Base-by-base conservation (phyloP, 176 grass and related monocot genomes). In the Leersia perrieri region DNA sequence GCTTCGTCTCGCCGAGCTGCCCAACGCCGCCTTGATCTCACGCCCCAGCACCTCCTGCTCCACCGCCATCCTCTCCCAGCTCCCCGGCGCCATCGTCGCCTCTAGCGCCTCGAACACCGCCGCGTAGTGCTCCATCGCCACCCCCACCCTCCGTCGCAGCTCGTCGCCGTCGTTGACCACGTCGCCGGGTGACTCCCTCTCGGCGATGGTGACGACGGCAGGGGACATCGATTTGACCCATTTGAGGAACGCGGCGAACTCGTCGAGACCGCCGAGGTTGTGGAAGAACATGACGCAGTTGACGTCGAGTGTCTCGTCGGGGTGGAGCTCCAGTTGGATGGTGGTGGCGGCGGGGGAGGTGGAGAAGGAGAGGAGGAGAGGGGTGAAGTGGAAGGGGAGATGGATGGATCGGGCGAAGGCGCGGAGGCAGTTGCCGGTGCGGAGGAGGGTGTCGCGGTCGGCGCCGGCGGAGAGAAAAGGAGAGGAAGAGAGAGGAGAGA, bases 101-200 rank as follows among this genome's bases (percentile, higher is more conserved):
- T 98, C 96, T 15, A 98, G 89, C 9, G 96, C 90, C 71, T 98
- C 96, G 80, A 98, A 98, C 84, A 93, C 84, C 16, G 88, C 92
- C 23, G 71, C 73, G 81, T 98, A 98, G 88, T 93, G 86, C 10
- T 98, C 96, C 78, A 95, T 84, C 29, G 90, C 84, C 34, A 84
- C 82, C 4, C 60, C 78, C 1, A 77, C 83, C 12, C 78, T 72
- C 29, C 33, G 78, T 0, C 73, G 88, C 7, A 90, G 78, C 27
- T 82, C 88, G 73, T 90, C 83, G 66, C 76, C 66, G 63, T 45
- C 85, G 57, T 61, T 60, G 20, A 5, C 49, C 0, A n/a, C n/a
- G n/a, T n/a, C n/a, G n/a, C n/a, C n/a, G n/a, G n/a, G n/a, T n/a
- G 84, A 74, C 68, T 98, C 95, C 80, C 85, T 79, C 88, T 98